These are phyloP conservation scores for Saccharum officinarum DNA, from an alignment of 176 grass and related monocot genomes.

Conservation along the genomic window DNA sequence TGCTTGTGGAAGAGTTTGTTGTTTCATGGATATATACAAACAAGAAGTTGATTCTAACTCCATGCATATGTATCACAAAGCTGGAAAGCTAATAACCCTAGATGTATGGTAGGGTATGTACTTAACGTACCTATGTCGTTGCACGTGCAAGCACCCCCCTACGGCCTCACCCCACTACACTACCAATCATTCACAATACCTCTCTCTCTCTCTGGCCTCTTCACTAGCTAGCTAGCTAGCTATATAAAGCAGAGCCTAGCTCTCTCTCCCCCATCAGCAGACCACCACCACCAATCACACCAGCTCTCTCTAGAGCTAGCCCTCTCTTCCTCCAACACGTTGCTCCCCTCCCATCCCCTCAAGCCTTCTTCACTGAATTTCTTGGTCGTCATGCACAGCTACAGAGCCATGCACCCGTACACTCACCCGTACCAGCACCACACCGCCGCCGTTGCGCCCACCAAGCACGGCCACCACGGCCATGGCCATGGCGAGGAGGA, in stretches of 20 bases:
- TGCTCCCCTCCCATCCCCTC: slow-evolving; percentile 34
- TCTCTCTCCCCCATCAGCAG: slow-evolving; percentile 7
- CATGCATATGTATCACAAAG: not conserved
- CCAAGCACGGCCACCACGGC: slow-evolving; percentile 17
- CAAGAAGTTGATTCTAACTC: not conserved
- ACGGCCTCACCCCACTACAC: slow-evolving; percentile 10
- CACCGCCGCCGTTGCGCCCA: not conserved
- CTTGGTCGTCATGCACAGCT: slow-evolving; percentile 44
- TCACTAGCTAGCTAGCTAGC: not conserved
- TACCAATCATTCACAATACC: slow-evolving; percentile 43
- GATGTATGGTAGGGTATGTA: slow-evolving; percentile 37
- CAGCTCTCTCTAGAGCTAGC: not conserved
- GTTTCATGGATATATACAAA: not conserved
- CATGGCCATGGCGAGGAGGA: slow-evolving; percentile 27
- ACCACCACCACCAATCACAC: slow-evolving; percentile 25
- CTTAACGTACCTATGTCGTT: slow-evolving; percentile 20
- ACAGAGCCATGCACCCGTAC: slow-evolving; percentile 57
- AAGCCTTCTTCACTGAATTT: slow-evolving; percentile 31
- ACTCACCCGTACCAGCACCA: slow-evolving; percentile 29
- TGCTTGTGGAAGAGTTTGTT: not conserved
- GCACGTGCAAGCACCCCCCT: slow-evolving; percentile 42
- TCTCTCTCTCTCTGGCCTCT: not conserved
- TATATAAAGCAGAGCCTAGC: slow-evolving; percentile 38
- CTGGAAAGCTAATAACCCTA: not conserved
- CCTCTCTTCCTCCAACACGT: slow-evolving; percentile 41